Evolutionary conservation across 495 filamentous ascomycete genomes (phyloP).

Genomic region (Trichocladium uniseriatum): DNA sequence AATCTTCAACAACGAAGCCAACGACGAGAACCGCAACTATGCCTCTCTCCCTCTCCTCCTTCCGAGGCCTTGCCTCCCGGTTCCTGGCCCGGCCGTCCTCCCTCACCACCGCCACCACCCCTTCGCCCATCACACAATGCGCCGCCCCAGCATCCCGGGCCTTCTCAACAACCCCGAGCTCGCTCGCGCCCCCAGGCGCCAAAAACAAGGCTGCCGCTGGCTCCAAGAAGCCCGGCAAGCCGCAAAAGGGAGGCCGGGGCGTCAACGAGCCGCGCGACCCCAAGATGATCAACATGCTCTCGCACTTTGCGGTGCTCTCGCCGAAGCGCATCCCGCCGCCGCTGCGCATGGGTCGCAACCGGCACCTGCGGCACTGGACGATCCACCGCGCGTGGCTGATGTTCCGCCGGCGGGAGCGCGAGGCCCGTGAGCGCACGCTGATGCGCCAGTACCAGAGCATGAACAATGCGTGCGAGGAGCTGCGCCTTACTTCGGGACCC

Average conservation of each 20-base stretch:
- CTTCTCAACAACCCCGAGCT: conserved; percentile 8
- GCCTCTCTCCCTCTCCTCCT: conserved; percentile 14
- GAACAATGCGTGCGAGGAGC: conserved; percentile 68
- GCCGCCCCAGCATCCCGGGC: too few species aligned
- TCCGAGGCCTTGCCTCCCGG: conserved; percentile 24
- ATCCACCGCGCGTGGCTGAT: conserved; percentile 93
- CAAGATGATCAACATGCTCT: conserved; percentile 25
- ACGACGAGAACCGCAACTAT: conserved; percentile 6
- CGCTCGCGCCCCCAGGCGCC: not conserved
- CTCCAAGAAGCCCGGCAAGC: conserved; percentile 1
- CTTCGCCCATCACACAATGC: conserved; percentile 4
- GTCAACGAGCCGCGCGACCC: conserved; percentile 15
- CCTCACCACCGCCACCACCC: not conserved
- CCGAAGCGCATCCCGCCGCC: conserved; percentile 50
- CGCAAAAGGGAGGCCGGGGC: conserved; percentile 20
- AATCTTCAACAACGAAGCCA: not conserved
- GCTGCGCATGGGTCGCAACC: conserved; percentile 75
- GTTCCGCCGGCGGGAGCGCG: conserved; percentile 54
- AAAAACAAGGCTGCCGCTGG: not conserved
- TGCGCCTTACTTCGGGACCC: conserved; percentile 57
- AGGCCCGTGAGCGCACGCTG: conserved; percentile 50
- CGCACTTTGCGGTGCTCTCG: conserved; percentile 21
- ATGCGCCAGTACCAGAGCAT: conserved; percentile 69
- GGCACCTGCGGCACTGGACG: conserved; percentile 93
- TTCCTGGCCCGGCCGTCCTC: conserved; percentile 12